phyloP scores from a whole-genome alignment of 75 land plant genomes.

The Sequoiadendron giganteum region DNA sequence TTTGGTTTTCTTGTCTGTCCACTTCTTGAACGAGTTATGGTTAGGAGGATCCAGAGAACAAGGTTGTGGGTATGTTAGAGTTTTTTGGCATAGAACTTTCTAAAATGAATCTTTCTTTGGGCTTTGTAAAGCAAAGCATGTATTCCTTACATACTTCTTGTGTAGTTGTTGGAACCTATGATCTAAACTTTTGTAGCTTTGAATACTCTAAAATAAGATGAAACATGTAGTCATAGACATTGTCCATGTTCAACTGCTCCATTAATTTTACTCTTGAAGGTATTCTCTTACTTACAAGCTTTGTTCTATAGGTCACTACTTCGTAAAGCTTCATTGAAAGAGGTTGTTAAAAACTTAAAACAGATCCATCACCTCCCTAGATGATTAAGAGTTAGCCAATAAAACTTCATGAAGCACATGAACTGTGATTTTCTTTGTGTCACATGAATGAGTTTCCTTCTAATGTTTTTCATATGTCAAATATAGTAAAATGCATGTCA shows the following conservation, averaged over 20 bases:
- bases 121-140: constrained; percentile 24
- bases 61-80: constrained; percentile 9
- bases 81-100: constrained; percentile 11
- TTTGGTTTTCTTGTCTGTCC: background rate
- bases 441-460: too few species aligned
- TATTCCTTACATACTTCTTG: constrained; percentile 23
- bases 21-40: background rate
- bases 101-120: constrained; percentile 10
- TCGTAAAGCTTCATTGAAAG: too few species aligned
- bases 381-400: too few species aligned
- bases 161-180: constrained; percentile 42
- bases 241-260: constrained; percentile 54
- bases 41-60: constrained; percentile 14
- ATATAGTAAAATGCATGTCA: too few species aligned
- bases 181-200: constrained; percentile 64
- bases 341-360: too few species aligned
- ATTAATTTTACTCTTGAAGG: too few species aligned
- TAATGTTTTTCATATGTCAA: too few species aligned
- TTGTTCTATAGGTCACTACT: too few species aligned
- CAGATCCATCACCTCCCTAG: too few species aligned
- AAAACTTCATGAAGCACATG: too few species aligned
- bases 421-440: too few species aligned
- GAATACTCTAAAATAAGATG: constrained; percentile 75
- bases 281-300: too few species aligned
- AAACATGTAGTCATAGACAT: constrained; percentile 76